Conservation (phyloP, 768 basidiomycete species). For the Rhodosporidiobolus sp. region DNA sequence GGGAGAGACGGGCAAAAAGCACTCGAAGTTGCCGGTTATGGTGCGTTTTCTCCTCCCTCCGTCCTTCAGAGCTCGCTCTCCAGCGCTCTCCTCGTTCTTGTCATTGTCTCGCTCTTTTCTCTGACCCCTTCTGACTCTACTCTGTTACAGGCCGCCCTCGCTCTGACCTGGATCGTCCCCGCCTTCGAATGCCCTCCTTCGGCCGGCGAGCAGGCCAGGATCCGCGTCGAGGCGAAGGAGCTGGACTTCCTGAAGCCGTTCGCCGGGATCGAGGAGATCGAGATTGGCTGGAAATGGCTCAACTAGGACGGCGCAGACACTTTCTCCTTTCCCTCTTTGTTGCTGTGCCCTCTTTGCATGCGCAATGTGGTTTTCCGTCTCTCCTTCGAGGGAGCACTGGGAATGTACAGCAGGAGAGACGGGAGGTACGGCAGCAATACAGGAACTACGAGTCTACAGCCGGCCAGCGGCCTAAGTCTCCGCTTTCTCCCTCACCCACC, state of each 20-base stretch:
- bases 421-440: too few species aligned
- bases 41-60: slow-evolving; percentile 5
- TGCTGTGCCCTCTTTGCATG: too few species aligned
- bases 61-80: too few species aligned
- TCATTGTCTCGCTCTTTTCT: too few species aligned
- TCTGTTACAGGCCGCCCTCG: slow-evolving; percentile 20
- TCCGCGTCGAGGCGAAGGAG: slow-evolving; percentile 16
- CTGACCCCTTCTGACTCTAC: not conserved
- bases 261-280: slow-evolving; percentile 24
- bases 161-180: slow-evolving; percentile 34
- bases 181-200: slow-evolving; percentile 8
- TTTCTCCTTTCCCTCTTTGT: too few species aligned
- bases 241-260: slow-evolving; percentile 34
- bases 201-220: not conserved
- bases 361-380: too few species aligned
- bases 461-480: not conserved
- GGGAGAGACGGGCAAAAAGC: slow-evolving; percentile 34
- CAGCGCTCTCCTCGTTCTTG: not conserved
- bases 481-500: slow-evolving; percentile 5
- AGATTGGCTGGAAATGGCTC: slow-evolving; percentile 24
- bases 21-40: slow-evolving; percentile 23
- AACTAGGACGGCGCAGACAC: too few species aligned
- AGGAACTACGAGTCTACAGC: too few species aligned
- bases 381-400: too few species aligned
- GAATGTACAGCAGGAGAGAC: too few species aligned